Percentiles rank a stretch among this genome's conserved stretches.
Conservation (phyloP, 2,329 filamentous ascomycete species). For the Esteya vermicola region DNA sequence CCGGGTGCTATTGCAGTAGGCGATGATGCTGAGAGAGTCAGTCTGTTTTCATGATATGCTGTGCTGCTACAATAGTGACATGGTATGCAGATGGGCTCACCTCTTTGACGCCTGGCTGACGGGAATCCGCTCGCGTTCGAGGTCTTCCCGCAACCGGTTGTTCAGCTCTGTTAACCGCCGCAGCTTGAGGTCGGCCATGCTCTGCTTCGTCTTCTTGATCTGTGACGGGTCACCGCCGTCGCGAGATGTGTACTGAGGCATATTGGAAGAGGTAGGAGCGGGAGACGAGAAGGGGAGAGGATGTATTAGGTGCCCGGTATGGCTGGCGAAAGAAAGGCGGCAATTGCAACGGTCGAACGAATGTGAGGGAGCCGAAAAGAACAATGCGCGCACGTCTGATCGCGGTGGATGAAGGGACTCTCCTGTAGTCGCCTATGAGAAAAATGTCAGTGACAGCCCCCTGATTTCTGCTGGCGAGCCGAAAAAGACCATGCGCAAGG, state of each 20-base stretch:
- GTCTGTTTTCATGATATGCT: no score
- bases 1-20: conserved; percentile 93
- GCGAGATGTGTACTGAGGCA: conserved; percentile 54
- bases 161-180: conserved; percentile 93
- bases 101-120: conserved; percentile 86
- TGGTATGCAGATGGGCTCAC: no score
- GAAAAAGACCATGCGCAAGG: no score
- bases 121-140: conserved; percentile 88
- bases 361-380: no score
- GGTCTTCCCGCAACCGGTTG: conserved; percentile 85
- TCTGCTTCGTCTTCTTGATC: conserved; percentile 91
- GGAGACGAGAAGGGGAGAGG: conserved; percentile 5
- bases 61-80: no score
- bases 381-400: no score
- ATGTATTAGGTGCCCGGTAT: neutral
- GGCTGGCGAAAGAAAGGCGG: neutral
- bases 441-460: no score
- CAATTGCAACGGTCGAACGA: neutral
- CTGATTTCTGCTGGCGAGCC: no score
- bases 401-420: no score
- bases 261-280: conserved; percentile 22
- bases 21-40: conserved; percentile 59
- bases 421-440: no score
- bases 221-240: conserved; percentile 54
- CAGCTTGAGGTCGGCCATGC: conserved; percentile 96